phyloP scores from a whole-genome alignment of 768 basidiomycete genomes.

The Saitozyma podzolica region DNA sequence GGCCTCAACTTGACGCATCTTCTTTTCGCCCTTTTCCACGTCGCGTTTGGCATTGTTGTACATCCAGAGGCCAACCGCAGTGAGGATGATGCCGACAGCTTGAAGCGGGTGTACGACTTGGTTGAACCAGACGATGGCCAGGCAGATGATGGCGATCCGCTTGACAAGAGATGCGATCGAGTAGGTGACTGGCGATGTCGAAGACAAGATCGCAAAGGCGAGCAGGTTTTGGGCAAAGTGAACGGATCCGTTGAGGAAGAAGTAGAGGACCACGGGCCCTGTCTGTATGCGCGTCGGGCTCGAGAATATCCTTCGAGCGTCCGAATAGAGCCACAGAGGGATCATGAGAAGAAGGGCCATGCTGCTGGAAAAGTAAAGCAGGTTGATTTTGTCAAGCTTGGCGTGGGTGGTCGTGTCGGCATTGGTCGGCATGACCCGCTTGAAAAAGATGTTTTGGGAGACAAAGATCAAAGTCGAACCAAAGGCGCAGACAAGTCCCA shows the following conservation, averaged over 20 bases:
- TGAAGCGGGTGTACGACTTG: constrained; percentile 82
- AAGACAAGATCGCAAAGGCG: constrained; percentile 92
- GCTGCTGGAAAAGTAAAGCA: constrained; percentile 88
- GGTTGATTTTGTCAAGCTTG: constrained; percentile 94
- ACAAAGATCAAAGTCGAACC: constrained; percentile 97
- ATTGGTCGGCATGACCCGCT: constrained; percentile 84
- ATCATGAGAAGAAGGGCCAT: constrained; percentile 96
- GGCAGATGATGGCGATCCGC: constrained; percentile 95
- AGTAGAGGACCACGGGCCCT: constrained; percentile 65
- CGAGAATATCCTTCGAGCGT: constrained; percentile 67
- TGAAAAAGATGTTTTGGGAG: constrained; percentile 97
- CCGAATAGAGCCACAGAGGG: constrained; percentile 89
- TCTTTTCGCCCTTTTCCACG: constrained; percentile 89
- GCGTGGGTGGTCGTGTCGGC: constrained; percentile 30
- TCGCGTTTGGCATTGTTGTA: constrained; percentile 93
- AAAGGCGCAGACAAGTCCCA: constrained; percentile 91
- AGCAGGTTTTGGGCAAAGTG: constrained; percentile 98
- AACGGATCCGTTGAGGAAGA: constrained; percentile 90
- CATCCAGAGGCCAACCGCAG: constrained; percentile 88
- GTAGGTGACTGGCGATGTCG: constrained; percentile 96
- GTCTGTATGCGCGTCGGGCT: constrained; percentile 56
- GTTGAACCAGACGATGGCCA: constrained; percentile 95
- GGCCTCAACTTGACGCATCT: constrained; percentile 60
- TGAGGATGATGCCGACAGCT: constrained; percentile 83
- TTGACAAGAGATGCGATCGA: constrained; percentile 98